Evolutionary conservation across 495 filamentous ascomycete genomes (phyloP), one percentile per base, ranked within the genome.

Genomic region (Aspergillus diversus): DNA sequence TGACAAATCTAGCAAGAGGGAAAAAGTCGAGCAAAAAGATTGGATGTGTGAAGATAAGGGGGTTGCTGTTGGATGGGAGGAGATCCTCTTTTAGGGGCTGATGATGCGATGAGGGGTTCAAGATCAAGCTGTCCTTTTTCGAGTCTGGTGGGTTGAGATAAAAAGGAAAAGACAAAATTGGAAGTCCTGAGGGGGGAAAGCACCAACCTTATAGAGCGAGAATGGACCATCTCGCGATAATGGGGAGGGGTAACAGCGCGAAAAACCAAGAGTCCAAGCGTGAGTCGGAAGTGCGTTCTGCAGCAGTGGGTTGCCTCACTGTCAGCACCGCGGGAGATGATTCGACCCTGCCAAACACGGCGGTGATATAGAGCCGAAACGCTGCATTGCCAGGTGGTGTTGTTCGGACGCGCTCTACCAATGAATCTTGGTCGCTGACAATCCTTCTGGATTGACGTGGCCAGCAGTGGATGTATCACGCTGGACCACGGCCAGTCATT

Each of bases 251-350:
- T 62, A 63, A 64, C 64, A 60, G 68, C 65, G 54, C 57, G 52
- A 64, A 63, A 56, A 67, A 54, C 5, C 51, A 54, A 67, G 69
- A 59, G 70, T 71, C 61, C 65, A 61, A 69, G 71, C 71, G 74
- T 69, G 72, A 73, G 73, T 66, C 72, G 69, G 64, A 63, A 59
- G 16, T 64, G 68, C 69, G 73, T 67, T 12, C 63, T 71, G 72
- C 73, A 73, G 68, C 62, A 65, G 56, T 60, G 49, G 59, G 51
- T 56, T 66, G 69, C 71, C 64, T 69, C 71, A 70, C 68, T 71
- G 62, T 68, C 67, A 71, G 65, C 60, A 67, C 47, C 65, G 55
- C 59, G 49, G 49, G 61, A 67, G 67, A 71, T 66, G 63, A 69
- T 69, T 69, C 58, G 67, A 58, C 57, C 47, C 65, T 67, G 65